phyloP scores from a whole-genome alignment of 1,139 yeast genomes.

The Blastobotrys proliferans region DNA sequence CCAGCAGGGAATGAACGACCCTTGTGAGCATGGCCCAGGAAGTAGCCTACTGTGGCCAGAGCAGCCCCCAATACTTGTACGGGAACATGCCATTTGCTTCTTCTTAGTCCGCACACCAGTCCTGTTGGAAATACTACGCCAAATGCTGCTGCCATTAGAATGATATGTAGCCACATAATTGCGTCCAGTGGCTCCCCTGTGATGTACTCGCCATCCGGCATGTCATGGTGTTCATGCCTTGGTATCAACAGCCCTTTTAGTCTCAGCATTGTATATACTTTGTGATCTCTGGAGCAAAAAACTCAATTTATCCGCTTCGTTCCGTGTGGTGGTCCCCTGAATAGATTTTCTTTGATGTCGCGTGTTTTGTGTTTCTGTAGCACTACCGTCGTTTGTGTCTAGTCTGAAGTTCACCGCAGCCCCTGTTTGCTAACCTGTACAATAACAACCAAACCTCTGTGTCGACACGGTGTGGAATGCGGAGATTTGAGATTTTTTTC shows the following conservation, averaged over 20 bases:
- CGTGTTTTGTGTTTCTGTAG: too few species aligned
- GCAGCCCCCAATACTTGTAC: conserved; percentile 36
- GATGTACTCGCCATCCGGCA: conserved; percentile 25
- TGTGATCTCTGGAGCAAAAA: too few species aligned
- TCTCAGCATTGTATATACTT: conserved; percentile 3
- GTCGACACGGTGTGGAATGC: too few species aligned
- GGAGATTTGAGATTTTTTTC: too few species aligned
- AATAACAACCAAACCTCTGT: too few species aligned
- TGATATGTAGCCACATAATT: conserved; percentile 36
- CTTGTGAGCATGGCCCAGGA: conserved; percentile 39
- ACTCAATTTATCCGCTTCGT: too few species aligned
- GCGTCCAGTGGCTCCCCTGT: conserved; percentile 26
- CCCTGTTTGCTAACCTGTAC: too few species aligned
- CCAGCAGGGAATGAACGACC: conserved; percentile 35
- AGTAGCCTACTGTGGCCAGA: conserved; percentile 36
- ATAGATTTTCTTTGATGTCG: too few species aligned
- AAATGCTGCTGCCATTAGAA: conserved; percentile 37
- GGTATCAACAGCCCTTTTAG: conserved; percentile 3
- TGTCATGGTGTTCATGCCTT: conserved; percentile 25
- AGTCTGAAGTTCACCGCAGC: too few species aligned
- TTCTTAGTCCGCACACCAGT: conserved; percentile 39
- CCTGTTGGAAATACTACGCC: conserved; percentile 42
- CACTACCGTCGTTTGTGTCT: too few species aligned
- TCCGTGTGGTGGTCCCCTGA: too few species aligned
- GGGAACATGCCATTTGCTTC: conserved; percentile 38